phyloP scores from a whole-genome alignment of 441 rosid species.

The Geranium incanum region DNA sequence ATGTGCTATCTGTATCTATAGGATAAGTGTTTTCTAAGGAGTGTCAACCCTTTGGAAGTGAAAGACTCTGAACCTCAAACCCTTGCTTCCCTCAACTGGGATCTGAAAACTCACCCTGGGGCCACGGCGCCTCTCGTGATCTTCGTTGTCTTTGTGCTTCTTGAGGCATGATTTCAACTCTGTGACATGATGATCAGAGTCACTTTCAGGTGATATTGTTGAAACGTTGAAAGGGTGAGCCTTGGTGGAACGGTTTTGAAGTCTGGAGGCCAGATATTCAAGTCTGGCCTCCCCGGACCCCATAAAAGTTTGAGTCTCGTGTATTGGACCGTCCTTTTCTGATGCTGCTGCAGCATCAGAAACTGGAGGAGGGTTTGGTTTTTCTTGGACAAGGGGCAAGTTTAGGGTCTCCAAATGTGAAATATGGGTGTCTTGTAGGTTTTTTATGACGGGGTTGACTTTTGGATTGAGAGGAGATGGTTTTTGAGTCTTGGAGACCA shows the following conservation, averaged over 20 bases:
- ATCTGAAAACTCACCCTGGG: conserved; percentile 14
- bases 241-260: too few species aligned
- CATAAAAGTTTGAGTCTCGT: background rate
- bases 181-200: background rate
- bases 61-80: background rate
- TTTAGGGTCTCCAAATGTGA: background rate
- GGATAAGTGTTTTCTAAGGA: background rate
- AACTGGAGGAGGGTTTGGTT: background rate
- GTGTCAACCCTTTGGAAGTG: background rate
- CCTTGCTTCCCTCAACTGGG: conserved; percentile 16
- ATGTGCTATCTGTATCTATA: background rate
- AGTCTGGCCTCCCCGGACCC: background rate
- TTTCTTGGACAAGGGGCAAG: background rate
- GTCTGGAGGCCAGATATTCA: too few species aligned
- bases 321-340: background rate
- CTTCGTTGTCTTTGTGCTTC: background rate
- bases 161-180: conserved; percentile 19
- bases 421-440: background rate
- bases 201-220: background rate
- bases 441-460: background rate
- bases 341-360: background rate
- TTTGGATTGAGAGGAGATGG: background rate
- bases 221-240: too few species aligned
- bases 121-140: background rate
- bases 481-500: background rate